phyloP scores from a whole-genome alignment of 768 basidiomycete species.

The Lactarius evosmus region DNA sequence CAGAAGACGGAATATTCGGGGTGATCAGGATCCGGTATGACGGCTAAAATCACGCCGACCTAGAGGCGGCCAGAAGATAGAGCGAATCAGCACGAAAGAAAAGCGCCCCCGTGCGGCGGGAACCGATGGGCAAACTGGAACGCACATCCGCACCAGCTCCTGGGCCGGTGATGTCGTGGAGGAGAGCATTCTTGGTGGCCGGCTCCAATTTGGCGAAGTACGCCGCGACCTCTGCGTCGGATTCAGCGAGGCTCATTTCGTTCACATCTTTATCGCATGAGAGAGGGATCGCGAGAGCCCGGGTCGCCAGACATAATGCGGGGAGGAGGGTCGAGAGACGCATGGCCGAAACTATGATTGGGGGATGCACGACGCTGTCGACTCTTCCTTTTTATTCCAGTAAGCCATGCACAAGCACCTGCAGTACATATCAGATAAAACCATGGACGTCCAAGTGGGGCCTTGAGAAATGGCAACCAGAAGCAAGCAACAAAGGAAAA shows the following conservation, averaged over 20 bases:
- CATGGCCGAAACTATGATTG: conserved; percentile 5
- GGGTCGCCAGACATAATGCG: conserved; percentile 5
- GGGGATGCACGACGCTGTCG: background rate
- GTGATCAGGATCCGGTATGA: conserved; percentile 7
- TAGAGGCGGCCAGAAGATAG: background rate
- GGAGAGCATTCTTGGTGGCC: conserved; percentile 7
- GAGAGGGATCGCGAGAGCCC: conserved; percentile 2
- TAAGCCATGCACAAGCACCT: background rate
- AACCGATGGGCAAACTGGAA: background rate
- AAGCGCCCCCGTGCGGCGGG: background rate
- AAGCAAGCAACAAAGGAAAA: too few relatives aligned
- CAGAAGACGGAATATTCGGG: conserved; percentile 19
- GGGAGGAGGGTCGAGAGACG: conserved; percentile 13
- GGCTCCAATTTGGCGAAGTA: conserved; percentile 20
- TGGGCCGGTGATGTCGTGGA: conserved; percentile 23
- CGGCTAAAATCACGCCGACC: conserved; percentile 12
- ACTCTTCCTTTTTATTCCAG: conserved; percentile 4
- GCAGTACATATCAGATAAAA: too few relatives aligned
- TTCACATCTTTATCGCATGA: conserved; percentile 2
- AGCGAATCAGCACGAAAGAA: background rate
- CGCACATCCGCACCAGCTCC: conserved; percentile 23
- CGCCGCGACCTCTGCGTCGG: conserved; percentile 4
- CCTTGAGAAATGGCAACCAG: too few relatives aligned
- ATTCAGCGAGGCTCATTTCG: conserved; percentile 14
- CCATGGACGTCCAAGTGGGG: background rate